Percentiles rank a stretch among this genome's conserved stretches.
Conservation (phyloP, 768 basidiomycete species). For the Coprinellus micaceus region DNA sequence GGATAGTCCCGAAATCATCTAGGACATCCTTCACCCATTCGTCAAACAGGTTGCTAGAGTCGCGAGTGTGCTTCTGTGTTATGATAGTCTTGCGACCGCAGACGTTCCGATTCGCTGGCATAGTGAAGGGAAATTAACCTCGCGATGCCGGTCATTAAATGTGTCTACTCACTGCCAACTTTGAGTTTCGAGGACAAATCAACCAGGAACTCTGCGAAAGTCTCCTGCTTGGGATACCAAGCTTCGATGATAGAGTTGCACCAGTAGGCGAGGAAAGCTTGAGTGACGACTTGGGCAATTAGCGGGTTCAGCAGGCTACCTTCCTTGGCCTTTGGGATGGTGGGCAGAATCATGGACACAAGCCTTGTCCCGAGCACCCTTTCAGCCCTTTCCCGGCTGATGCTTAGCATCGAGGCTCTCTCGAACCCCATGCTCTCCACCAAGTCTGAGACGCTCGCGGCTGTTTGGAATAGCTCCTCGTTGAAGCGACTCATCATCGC, state of each 20-base stretch:
- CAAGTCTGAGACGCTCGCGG: not conserved
- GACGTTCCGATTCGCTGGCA: conserved; percentile 2
- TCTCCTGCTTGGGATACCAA: conserved; percentile 11
- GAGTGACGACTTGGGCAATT: not conserved
- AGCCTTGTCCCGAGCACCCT: conserved; percentile 6
- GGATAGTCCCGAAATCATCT: not conserved
- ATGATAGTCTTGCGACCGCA: conserved; percentile 9
- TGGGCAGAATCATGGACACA: not conserved
- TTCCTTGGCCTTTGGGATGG: not conserved
- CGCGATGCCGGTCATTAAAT: too few relatives aligned
- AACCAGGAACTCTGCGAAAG: conserved; percentile 10
- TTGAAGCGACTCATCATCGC: conserved; percentile 10
- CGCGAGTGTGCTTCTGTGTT: conserved; percentile 7
- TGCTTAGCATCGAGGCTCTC: conserved; percentile 1
- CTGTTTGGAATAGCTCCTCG: conserved; percentile 4
- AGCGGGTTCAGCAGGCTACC: not conserved
- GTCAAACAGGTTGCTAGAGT: conserved; percentile 3
- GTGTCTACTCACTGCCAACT: conserved; percentile 8
- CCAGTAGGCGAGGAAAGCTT: conserved; percentile 7
- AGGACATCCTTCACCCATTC: conserved; percentile 8
- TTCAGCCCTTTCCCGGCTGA: not conserved
- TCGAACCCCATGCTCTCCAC: not conserved
- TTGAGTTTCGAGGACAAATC: conserved; percentile 9
- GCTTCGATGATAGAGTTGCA: conserved; percentile 11
- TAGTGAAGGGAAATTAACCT: not conserved